Evolutionary conservation across 169 alveolate species (phyloP), one percentile per base, ranked within the genome.

Genomic region (Eimeria praecox): DNA sequence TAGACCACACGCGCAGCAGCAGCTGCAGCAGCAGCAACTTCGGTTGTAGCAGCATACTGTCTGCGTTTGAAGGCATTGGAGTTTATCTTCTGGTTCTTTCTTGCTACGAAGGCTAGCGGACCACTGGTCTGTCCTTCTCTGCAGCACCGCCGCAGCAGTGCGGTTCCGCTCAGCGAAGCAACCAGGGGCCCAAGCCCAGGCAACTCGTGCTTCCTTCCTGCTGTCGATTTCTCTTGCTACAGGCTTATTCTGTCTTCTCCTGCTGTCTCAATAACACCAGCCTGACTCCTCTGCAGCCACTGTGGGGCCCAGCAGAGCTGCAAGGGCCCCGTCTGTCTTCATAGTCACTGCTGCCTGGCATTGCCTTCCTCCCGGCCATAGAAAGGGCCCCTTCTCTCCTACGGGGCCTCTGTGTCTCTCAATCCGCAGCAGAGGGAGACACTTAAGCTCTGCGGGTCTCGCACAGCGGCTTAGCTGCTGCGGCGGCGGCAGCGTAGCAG

Each of bases 161-260:
- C 82, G 52, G 52, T 38, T 35, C n/a, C 52, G 82, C 82, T 46
- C 35, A 71, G 52, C 82, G 82, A 49, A 35, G 82, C 49, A 71
- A 71, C 82, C 49, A 30, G 82, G 82, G 82, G 82, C 82, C 82
- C 82, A 71, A 33, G 82, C 82, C 82, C 82, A 71, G 82, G 82
- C 82, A 71, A 71, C 82, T 71, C 82, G 82, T 71, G 82, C 82
- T 71, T 71, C 82, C 52, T 71, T 3, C 82, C 82, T 49, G 10
- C 82, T 12, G 82, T 14, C 82, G 33, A 18, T 71, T 71, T 38
- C 82, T 71, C 82, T 5, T 18, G 30, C 82, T 71, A n/a, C 52
- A 71, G n/a, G 82, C 82, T 49, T 35, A 27, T 71, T 14, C 52
- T 71, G 82, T 71, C 52, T 71, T n/a, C 49, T 71, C 35, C 30